phyloP scores from a whole-genome alignment of 1,284 basidiomycete species.

The Cystobasidiaceae sp. region DNA sequence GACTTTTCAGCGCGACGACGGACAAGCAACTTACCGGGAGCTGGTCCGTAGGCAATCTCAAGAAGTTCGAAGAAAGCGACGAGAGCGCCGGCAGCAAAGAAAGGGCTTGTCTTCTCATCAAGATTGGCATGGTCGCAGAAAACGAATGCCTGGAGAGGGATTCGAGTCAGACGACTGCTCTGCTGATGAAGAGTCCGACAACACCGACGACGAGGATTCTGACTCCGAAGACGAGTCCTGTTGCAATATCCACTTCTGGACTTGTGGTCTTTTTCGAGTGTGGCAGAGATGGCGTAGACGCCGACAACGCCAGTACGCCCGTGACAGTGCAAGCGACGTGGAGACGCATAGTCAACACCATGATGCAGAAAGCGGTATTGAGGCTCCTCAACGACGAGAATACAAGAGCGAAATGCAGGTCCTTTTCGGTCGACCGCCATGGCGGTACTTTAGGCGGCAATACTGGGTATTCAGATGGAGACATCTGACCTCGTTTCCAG shows the following conservation, averaged over 20 bases:
- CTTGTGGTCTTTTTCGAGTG: too few species aligned
- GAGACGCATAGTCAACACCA: not conserved
- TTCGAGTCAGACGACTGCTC: too few species aligned
- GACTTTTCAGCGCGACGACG: slow-evolving; percentile 15
- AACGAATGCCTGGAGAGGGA: not conserved
- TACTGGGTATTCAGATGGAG: slow-evolving; percentile 27
- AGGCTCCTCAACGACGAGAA: not conserved
- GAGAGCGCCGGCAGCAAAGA: not conserved
- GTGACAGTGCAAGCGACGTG: not conserved
- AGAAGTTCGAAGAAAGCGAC: slow-evolving; percentile 1
- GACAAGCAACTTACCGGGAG: slow-evolving; percentile 12
- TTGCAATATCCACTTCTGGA: too few species aligned
- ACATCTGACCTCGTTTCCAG: too few species aligned
- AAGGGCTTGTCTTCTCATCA: not conserved
- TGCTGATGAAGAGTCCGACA: too few species aligned
- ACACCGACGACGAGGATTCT: too few species aligned
- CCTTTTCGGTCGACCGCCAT: slow-evolving; percentile 31
- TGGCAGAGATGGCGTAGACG: too few species aligned
- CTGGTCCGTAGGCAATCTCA: slow-evolving; percentile 6
- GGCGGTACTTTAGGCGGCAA: slow-evolving; percentile 24
- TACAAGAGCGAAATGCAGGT: slow-evolving; percentile 33
- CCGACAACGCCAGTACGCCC: not conserved
- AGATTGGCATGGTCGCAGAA: not conserved
- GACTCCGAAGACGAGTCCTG: too few species aligned
- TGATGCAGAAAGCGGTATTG: not conserved